Evolutionary conservation across 164 flowering plant species (phyloP).

Genomic region (Annona squamosa): DNA sequence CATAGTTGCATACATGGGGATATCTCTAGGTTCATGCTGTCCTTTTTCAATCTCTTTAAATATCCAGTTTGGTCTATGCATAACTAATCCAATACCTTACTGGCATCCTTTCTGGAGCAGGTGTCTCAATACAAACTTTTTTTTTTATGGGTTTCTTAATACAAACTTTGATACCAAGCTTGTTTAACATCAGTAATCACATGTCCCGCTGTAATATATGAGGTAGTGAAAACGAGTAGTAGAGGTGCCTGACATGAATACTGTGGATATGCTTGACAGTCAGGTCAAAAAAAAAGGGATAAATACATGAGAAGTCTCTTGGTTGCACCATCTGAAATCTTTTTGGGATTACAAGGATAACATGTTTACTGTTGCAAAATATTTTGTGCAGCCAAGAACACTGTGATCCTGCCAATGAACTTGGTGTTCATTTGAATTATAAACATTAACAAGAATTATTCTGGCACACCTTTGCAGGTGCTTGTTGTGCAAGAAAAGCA

Average conservation of each 20-base stretch:
- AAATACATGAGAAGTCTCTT: too few species aligned
- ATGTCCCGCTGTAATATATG: too few species aligned
- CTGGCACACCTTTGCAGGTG: constrained; percentile 32
- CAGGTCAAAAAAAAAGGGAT: too few species aligned
- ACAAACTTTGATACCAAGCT: too few species aligned
- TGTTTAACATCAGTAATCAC: too few species aligned
- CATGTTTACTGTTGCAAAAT: neutral
- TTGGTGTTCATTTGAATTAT: neutral
- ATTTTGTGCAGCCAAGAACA: neutral
- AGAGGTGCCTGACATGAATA: too few species aligned
- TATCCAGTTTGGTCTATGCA: neutral
- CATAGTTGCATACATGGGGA: neutral
- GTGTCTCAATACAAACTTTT: too few species aligned
- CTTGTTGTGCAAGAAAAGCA: constrained; percentile 91
- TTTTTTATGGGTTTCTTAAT: too few species aligned
- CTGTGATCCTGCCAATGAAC: neutral
- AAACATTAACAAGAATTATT: neutral
- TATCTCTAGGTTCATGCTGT: neutral
- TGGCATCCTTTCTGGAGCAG: too few species aligned
- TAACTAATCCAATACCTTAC: neutral
- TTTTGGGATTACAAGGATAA: neutral
- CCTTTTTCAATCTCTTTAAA: neutral
- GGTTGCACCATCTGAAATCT: neutral
- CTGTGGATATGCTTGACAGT: too few species aligned
- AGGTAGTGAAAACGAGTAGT: too few species aligned